Base-by-base conservation (phyloP, 352 stramenopile species). In the Phytophthora vignae region DNA sequence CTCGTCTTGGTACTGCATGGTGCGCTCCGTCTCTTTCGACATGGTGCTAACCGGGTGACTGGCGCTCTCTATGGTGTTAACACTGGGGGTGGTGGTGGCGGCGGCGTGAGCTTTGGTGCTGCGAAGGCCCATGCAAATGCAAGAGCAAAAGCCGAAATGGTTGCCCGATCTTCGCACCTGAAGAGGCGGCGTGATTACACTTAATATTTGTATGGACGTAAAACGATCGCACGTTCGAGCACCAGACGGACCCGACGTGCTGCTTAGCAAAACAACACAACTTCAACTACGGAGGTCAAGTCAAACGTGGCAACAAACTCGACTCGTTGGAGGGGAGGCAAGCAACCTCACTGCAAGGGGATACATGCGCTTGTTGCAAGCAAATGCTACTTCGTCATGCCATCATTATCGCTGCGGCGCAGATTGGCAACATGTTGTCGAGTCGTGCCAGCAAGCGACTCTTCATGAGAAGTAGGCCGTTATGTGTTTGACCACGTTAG, bases 1-100 rank as follows among this genome's bases (percentile, higher is more conserved):
- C 50, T 93, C 81, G 63, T 96, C 90, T 71, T 96, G 88, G 74
- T 85, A 87, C 77, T 93, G 82, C 66, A 90, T 90, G 55, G 90
- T 96, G 59, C 76, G 81, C 67, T 96, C 89, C 5, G 59, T 6
- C 9, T 67, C 33, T 8, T 65, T 67, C 5, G 57, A 56, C 73
- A 71, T 80, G 64, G 50, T 52, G 59, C 65, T 48, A 69, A 48
- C 65, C 21, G 17, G 27, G 49, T 46, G 31, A 60, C 44, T 55
- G 21, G 60, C 12, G n/a, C 19, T 55, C 38, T 50, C 22, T n/a
- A 33, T 52, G 40, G n/a, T 55, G 25, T 25, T 36, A 25, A 56
- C 22, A 42, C 36, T 42, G 36, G 11, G 36, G 36, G 36, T 6
- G 36, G 36, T 42, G 21, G n/a, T 2, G 22, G 22, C 2, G 22